Conservation (phyloP, 176 grass and related monocot species). For the Lolium rigidum region DNA sequence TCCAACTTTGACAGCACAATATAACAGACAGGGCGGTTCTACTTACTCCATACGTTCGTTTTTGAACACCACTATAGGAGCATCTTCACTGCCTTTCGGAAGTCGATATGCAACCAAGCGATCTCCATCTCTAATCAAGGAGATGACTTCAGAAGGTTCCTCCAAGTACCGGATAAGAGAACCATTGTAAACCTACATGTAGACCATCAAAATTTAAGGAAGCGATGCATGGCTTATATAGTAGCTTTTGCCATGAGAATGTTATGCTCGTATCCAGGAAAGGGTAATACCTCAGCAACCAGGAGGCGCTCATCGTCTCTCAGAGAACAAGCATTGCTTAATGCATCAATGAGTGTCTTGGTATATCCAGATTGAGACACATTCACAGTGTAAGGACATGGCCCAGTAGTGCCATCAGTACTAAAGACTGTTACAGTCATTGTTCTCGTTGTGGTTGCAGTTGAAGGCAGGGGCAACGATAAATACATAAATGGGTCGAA, state of each 20-base stretch:
- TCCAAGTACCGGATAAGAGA: conserved; percentile 85
- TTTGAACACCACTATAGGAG: conserved; percentile 77
- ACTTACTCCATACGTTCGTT: conserved; percentile 86
- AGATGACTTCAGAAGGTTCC: conserved; percentile 81
- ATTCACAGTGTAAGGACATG: conserved; percentile 77
- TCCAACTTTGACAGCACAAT: background rate
- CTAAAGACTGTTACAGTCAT: conserved; percentile 83
- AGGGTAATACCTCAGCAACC: conserved; percentile 75
- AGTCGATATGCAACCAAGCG: conserved; percentile 76
- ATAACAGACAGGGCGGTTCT: conserved; percentile 36
- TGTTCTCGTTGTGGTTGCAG: conserved; percentile 79
- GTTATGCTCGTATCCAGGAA: background rate
- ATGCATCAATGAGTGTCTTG: conserved; percentile 63
- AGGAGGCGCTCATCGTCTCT: conserved; percentile 78
- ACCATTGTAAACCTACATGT: conserved; percentile 74
- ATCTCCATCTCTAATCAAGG: conserved; percentile 93
- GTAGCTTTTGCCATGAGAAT: conserved; percentile 26
- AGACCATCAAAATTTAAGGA: conserved; percentile 38
- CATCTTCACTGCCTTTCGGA: conserved; percentile 73
- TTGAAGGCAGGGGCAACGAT: conserved; percentile 88
- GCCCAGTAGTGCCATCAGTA: conserved; percentile 58
- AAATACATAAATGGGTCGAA: conserved; percentile 99
- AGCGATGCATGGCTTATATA: background rate
- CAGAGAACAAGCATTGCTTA: conserved; percentile 75
- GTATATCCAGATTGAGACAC: conserved; percentile 78